Conservation (phyloP, 768 basidiomycete species). For the Chalciporus chontae region DNA sequence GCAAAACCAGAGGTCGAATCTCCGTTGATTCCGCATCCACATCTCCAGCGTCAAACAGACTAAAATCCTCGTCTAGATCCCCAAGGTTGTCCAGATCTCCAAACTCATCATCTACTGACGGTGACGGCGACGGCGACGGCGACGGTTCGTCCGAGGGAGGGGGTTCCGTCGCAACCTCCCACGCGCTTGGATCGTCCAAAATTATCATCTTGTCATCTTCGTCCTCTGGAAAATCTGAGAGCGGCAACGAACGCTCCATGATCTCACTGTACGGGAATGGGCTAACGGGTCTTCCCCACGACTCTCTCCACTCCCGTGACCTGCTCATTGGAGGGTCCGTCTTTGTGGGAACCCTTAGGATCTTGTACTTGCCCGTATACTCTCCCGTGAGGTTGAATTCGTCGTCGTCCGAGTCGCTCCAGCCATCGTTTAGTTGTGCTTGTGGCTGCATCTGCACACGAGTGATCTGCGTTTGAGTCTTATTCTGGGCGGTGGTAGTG, state of each 20-base stretch:
- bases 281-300: constrained; percentile 70
- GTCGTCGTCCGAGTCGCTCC: constrained; percentile 32
- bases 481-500: neutral
- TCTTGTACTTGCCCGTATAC: constrained; percentile 63
- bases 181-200: constrained; percentile 7
- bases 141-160: constrained; percentile 12
- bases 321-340: constrained; percentile 51
- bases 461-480: no score
- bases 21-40: constrained; percentile 14
- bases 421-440: constrained; percentile 8
- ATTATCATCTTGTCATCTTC: no score
- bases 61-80: constrained; percentile 1
- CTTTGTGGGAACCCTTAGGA: constrained; percentile 57
- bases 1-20: constrained; percentile 2
- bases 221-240: no score
- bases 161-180: constrained; percentile 24
- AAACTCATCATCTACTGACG: constrained; percentile 18
- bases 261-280: constrained; percentile 50
- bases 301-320: constrained; percentile 45
- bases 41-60: constrained; percentile 6
- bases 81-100: constrained; percentile 4
- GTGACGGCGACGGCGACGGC: constrained; percentile 1
- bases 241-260: constrained; percentile 31
- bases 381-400: constrained; percentile 46
- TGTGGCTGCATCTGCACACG: no score